These are phyloP conservation scores for Teunomyces barrocoloradensis DNA, from an alignment of 805 yeast genomes.

Conservation along the genomic window DNA sequence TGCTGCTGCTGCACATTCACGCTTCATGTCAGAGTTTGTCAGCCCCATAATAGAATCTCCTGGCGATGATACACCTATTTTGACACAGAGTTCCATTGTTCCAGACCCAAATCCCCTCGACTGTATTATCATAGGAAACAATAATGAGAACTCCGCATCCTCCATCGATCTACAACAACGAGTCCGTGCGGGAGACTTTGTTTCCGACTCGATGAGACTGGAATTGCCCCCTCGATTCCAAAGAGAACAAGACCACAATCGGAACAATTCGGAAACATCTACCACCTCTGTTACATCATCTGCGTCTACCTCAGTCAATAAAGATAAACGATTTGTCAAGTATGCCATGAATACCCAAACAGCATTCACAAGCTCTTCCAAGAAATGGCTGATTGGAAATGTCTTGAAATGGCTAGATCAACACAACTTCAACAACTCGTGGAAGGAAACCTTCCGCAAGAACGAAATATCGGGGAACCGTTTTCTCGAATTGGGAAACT, in stretches of 20 bases:
- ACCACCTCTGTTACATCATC: conserved; percentile 30
- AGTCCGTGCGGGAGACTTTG: neutral
- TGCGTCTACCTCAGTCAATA: conserved; percentile 29
- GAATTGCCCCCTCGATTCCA: neutral
- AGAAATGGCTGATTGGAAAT: conserved; percentile 70
- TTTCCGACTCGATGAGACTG: neutral
- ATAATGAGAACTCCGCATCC: neutral
- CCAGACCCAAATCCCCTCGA: neutral
- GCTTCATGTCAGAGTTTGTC: conserved; percentile 8
- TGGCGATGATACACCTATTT: conserved; percentile 5
- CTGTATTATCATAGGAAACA: neutral
- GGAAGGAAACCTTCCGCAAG: conserved; percentile 65
- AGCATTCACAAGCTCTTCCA: conserved; percentile 33
- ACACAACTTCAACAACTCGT: conserved; percentile 67
- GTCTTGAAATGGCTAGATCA: conserved; percentile 65
- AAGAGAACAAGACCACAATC: conserved; percentile 14
- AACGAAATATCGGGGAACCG: conserved; percentile 58
- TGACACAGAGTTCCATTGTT: neutral
- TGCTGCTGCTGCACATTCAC: neutral
- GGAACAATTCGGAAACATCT: conserved; percentile 38
- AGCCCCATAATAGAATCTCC: conserved; percentile 17
- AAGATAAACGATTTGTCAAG: conserved; percentile 40
- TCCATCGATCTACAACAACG: neutral
- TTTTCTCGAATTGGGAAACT: conserved; percentile 66
- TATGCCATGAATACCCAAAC: conserved; percentile 42